These are phyloP conservation scores for Gossypium australe DNA, from an alignment of 345 rosid genomes.

Conservation along the genomic window DNA sequence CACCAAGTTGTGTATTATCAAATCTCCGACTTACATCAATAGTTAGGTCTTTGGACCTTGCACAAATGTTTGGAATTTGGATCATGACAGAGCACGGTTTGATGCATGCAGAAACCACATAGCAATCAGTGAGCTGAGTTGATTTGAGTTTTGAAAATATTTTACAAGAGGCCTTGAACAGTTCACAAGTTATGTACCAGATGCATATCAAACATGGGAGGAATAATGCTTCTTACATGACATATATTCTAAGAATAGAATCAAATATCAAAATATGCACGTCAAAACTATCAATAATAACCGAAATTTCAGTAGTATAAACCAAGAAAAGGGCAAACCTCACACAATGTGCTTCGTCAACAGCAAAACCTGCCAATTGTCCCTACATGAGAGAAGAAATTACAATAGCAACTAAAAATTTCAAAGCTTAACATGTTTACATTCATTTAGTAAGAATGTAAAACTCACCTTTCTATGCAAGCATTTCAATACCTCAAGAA, in stretches of 20 bases:
- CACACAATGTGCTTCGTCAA: constrained; percentile 94
- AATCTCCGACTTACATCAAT: not conserved
- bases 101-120: not conserved
- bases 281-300: not conserved
- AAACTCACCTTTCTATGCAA: constrained; percentile 57
- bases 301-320: not conserved
- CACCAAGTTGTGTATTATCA: not conserved
- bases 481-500: constrained; percentile 53
- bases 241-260: not conserved
- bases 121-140: not conserved
- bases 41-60: not conserved
- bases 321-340: constrained; percentile 38
- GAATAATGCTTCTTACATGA: not conserved
- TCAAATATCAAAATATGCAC: not conserved
- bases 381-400: constrained; percentile 29
- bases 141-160: not conserved
- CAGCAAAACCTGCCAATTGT: constrained; percentile 73
- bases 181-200: not conserved
- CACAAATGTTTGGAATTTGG: not conserved
- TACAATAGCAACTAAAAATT: constrained; percentile 9
- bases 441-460: not conserved
- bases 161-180: not conserved
- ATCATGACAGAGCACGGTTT: not conserved
- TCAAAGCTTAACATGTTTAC: not conserved
- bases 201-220: not conserved